Base-by-base conservation (phyloP, 441 rosid species). In the Manihot esculenta region DNA sequence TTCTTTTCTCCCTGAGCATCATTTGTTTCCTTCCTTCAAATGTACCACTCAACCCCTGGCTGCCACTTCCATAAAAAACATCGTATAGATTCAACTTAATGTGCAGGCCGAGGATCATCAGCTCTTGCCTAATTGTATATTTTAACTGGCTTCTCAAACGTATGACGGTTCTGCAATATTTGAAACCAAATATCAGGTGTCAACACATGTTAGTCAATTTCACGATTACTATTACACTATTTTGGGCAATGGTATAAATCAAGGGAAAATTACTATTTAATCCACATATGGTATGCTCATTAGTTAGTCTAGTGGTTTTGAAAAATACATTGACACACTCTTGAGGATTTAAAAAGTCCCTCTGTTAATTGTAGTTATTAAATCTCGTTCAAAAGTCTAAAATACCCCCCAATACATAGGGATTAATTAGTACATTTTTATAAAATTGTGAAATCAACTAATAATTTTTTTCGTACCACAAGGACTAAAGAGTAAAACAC, bases 71-170 rank as follows among this genome's bases (percentile, higher is more conserved):
- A 59, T 62, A 24, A 68, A 30, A n/a, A 65, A 72, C 44, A 49
- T 30, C 30, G 63, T 68, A 64, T 30, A 35, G 41, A 41, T 64
- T 60, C 69, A 62, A 47, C 66, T 70, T 74, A n/a, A 66, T 41
- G 45, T 66, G 77, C 74, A n/a, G 69, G 60, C 53, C 79, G 77
- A 60, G 58, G 57, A 73, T 54, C 76, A 69, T 66, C 79, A 70
- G 80, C 81, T 74, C 72, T 74, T 72, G 62, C 68, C 84, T 88
- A 95, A 81, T 91, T 91, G 87, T 91, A 92, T 78, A 95, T 95
- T 76, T 84, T 95, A 77, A 93, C 94, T 13, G 98, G 88, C 88
- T 86, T 95, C 87, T 91, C 98, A 76, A 68, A 86, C 4, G 92
- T 75, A 72, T 89, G 97, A 24, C 95, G 97, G 77, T 88, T 93